phyloP scores from a whole-genome alignment of 2,329 filamentous ascomycete species.

The Thelonectria rubi region DNA sequence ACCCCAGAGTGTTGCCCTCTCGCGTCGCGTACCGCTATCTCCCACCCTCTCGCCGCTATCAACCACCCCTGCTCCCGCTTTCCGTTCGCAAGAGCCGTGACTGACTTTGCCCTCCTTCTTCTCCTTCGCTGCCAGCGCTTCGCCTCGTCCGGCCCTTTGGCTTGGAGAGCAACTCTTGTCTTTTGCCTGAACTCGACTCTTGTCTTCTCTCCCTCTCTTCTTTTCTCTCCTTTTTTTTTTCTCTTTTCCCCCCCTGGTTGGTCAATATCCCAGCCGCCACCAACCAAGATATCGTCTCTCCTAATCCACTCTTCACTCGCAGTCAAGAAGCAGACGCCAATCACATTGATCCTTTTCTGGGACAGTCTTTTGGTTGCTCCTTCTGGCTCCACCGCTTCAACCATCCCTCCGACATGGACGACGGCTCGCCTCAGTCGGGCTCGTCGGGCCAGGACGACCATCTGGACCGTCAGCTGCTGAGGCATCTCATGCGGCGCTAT shows the following conservation, averaged over 20 bases:
- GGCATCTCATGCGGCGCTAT: conserved; percentile 48
- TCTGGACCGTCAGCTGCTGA: conserved; percentile 49
- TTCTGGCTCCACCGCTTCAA: conserved; percentile 36
- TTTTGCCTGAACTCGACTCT: conserved; percentile 3
- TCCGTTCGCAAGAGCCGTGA: conserved; percentile 7
- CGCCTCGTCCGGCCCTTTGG: conserved; percentile 21
- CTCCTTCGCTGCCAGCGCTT: conserved; percentile 16
- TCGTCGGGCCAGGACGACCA: conserved; percentile 40
- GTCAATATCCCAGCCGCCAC: conserved; percentile 14
- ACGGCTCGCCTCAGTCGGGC: conserved; percentile 43
- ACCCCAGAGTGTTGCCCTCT: conserved; percentile 41
- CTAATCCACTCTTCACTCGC: too few relatives aligned
- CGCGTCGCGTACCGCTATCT: conserved; percentile 43
- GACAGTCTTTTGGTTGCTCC: conserved; percentile 33
- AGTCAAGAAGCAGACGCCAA: too few relatives aligned
- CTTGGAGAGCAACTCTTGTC: neutral
- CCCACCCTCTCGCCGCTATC: conserved; percentile 36
- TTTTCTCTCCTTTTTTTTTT: conserved; percentile 6
- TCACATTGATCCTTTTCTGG: conserved; percentile 30
- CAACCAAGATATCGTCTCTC: conserved; percentile 16
- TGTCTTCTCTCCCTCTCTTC: too few relatives aligned
- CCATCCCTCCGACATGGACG: conserved; percentile 39
- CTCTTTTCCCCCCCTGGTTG: conserved; percentile 10
- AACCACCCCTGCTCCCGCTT: conserved; percentile 30
- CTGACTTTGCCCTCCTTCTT: neutral